Evolutionary conservation across 2,329 filamentous ascomycete genomes (phyloP), one percentile per base, ranked within the genome.

Genomic region (Colletotrichum eleusines): DNA sequence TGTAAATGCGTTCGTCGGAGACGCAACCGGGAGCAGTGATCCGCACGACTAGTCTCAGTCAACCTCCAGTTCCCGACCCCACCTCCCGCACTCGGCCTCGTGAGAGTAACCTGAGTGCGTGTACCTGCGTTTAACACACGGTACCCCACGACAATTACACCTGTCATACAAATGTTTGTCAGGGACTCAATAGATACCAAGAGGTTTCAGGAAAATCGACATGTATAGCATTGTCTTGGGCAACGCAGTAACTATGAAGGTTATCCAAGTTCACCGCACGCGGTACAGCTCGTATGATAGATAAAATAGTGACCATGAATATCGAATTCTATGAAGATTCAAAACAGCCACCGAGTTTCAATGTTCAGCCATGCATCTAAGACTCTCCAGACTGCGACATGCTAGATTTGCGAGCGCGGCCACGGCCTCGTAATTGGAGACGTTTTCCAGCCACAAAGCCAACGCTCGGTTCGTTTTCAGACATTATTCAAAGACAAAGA

Each of bases 191-290:
- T 11, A 9, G 20, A 8, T n/a, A 20, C 18, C 6, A 7, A 20
- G 6, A 20, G 18, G 3, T 44, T 20, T 42, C 16, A 20, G 5
- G 16, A 42, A 42, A 42, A 3, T 42, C 40, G 16, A 42, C 16
- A 42, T 20, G 40, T 16, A 40, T 3, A 40, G 38, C 38, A 40
- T 16, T 40, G 12, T 16, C 5, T 8, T 6, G 18, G 6, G 5
- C 8, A 4, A 6, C n/a, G n/a, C n/a, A n/a, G n/a, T 2, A 1
- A 11, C 20, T n/a, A n/a, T 11, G 20, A 4, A n/a, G 18, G 7
- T n/a, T 9, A 9, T 44, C 20, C 20, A 9, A n/a, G 18, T 5
- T 14, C 8, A 3, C 8, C 6, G 18, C n/a, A n/a, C n/a, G n/a
- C n/a, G n/a, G n/a, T n/a, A n/a, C n/a, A n/a, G n/a, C n/a, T n/a